Conservation (phyloP, 1,284 basidiomycete genomes). For the Cutaneotrichosporon dermatis region DNA sequence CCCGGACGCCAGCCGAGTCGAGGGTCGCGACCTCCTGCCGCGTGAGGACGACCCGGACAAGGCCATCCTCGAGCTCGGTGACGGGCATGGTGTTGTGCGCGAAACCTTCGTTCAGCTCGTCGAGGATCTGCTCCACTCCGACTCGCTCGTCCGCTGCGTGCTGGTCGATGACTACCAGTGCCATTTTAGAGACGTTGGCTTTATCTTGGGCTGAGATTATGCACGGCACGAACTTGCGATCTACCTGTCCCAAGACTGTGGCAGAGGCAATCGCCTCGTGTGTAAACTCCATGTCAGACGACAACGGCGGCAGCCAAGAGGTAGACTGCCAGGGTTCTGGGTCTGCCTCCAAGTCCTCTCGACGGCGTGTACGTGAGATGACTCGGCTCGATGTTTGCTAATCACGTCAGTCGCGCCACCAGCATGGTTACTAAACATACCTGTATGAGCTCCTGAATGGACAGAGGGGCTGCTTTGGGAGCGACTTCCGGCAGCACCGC, state of each 20-base stretch:
- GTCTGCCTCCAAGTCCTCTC: background rate
- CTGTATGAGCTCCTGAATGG: background rate
- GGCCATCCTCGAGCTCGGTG: constrained; percentile 31
- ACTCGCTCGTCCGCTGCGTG: constrained; percentile 92
- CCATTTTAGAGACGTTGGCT: background rate
- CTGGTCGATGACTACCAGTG: constrained; percentile 78
- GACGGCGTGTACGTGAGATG: background rate
- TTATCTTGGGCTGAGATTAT: constrained; percentile 42
- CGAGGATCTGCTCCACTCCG: constrained; percentile 74
- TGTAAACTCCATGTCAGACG: constrained; percentile 20
- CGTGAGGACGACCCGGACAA: constrained; percentile 62
- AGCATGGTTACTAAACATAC: background rate
- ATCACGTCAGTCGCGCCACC: background rate
- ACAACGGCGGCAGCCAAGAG: background rate
- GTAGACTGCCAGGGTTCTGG: background rate
- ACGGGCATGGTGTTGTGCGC: constrained; percentile 49
- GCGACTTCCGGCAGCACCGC: no score
- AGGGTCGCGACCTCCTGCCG: constrained; percentile 59
- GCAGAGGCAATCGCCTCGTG: constrained; percentile 57
- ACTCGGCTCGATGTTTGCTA: background rate
- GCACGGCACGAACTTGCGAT: constrained; percentile 82
- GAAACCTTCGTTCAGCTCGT: constrained; percentile 62
- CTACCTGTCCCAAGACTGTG: constrained; percentile 71
- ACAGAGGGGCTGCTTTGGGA: background rate
- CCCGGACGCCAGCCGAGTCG: constrained; percentile 18